These are phyloP conservation scores for Xylariaceae sp. DNA, from an alignment of 2,329 filamentous ascomycete genomes.

Conservation along the genomic window DNA sequence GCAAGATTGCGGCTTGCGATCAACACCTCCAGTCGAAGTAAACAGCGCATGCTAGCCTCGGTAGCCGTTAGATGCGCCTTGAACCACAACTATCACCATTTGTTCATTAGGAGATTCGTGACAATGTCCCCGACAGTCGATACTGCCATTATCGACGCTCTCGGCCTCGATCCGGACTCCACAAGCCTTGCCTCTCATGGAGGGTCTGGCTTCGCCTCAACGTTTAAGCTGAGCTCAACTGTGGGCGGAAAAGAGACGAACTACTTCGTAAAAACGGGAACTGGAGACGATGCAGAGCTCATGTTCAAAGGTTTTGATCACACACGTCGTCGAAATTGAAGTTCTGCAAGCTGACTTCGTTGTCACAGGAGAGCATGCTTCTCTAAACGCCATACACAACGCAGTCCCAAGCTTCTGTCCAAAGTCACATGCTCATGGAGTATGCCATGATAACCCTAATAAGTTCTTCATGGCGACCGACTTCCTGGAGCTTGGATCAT, in stretches of 20 bases:
- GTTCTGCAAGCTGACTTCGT: not conserved
- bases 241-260: slow-evolving; percentile 44
- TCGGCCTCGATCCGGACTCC: slow-evolving; percentile 51
- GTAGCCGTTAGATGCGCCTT: not conserved
- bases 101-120: too few species aligned
- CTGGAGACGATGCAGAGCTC: slow-evolving; percentile 50
- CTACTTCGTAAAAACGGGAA: slow-evolving; percentile 71
- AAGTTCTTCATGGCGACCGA: slow-evolving; percentile 66
- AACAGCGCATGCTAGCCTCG: too few species aligned
- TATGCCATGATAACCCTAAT: slow-evolving; percentile 46
- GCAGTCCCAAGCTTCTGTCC: slow-evolving; percentile 74
- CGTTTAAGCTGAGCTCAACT: slow-evolving; percentile 51
- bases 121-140: slow-evolving; percentile 51
- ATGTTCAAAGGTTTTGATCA: slow-evolving; percentile 66
- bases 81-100: slow-evolving; percentile 1
- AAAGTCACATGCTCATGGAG: slow-evolving; percentile 67
- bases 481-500: slow-evolving; percentile 63
- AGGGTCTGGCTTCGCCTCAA: slow-evolving; percentile 65
- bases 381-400: slow-evolving; percentile 74
- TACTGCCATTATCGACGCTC: slow-evolving; percentile 55
- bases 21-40: too few species aligned
- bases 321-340: not conserved
- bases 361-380: slow-evolving; percentile 69
- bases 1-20: too few species aligned
- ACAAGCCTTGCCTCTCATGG: slow-evolving; percentile 58